Evolutionary conservation across 257 asterid genomes (phyloP).

Genomic region (Solanum medicagineum): DNA sequence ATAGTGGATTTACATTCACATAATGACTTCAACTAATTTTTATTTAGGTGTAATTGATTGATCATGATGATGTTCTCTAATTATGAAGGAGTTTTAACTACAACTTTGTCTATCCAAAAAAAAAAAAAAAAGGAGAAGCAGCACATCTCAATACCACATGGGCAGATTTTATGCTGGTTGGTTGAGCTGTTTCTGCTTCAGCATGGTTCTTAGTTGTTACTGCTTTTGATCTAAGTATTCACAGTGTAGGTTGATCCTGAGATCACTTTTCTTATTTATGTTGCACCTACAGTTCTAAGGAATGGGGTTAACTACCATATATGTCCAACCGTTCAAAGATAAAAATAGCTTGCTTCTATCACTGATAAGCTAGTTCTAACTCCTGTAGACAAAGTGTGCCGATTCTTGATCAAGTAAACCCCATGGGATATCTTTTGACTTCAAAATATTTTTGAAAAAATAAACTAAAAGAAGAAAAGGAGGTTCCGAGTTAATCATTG

Average conservation of each 20-base stretch:
- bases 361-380: not conserved
- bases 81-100: not conserved
- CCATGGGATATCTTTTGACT: not conserved
- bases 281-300: not conserved
- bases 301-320: not conserved
- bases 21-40: not conserved
- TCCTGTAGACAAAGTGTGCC: not conserved
- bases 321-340: not conserved
- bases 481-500: not conserved
- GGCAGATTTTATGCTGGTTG: not conserved
- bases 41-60: not conserved
- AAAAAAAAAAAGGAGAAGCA: not conserved
- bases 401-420: not conserved
- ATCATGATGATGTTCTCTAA: not conserved
- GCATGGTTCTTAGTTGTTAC: not conserved
- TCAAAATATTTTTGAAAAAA: not conserved
- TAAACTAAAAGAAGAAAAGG: not conserved
- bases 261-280: not conserved
- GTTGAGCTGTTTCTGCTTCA: not conserved
- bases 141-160: not conserved
- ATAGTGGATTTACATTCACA: not conserved
- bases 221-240: not conserved
- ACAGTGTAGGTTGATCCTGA: not conserved
- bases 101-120: not conserved
- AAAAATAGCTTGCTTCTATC: not conserved